Evolutionary conservation across 2,329 filamentous ascomycete species (phyloP), one percentile per base, ranked within the genome.

Genomic region (Nemania bipapillata): DNA sequence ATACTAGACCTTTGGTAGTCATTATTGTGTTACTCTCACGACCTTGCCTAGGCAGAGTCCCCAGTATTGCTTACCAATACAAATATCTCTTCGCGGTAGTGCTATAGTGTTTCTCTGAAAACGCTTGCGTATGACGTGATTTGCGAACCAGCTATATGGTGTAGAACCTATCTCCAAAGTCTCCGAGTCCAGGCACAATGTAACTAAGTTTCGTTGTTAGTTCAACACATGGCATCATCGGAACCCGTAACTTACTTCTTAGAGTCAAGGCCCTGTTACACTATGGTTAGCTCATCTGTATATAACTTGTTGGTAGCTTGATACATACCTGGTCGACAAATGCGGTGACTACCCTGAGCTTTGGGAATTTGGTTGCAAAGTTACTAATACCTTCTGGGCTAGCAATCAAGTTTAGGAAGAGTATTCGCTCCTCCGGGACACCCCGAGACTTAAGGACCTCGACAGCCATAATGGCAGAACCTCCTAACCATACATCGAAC

Each of bases 361-460:
- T 93, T 45, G 96, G 95, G 77, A 96, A 97, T 75, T 91, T 92
- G 76, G 92, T 87, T 9, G 94, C 92, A 81, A 99, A 98, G 76
- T 92, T 94, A 76, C 89, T 88, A 73, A 97, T 92, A 5, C 96
- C 96, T 78, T 97, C 91, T 0, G 96, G 96, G 79, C 94, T 97
- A n/a, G 96, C 94, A 78, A 99, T 97, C 69, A 99, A 84, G 80
- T 99, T 99, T 66, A 99, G 86, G 83, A 99, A 99, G 45, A 98
- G 85, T 70, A 99, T 99, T 66, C 92, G 91, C 74, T 98, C 93
- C 82, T 98, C 96, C 0, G 94, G 94, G 4, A 99, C 96, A 35
- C 96, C 96, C 72, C 92, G 91, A 45, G 90, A 90, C 79, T 92
- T 96, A 74, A 99, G 86, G 2, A 97, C 93, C 72, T 98, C 93